A percentile compares a stretch with the other conserved stretches of the same genome.
Conservation (phyloP, 2,329 filamentous ascomycete species). For the Hymenoscyphus infarciens region DNA sequence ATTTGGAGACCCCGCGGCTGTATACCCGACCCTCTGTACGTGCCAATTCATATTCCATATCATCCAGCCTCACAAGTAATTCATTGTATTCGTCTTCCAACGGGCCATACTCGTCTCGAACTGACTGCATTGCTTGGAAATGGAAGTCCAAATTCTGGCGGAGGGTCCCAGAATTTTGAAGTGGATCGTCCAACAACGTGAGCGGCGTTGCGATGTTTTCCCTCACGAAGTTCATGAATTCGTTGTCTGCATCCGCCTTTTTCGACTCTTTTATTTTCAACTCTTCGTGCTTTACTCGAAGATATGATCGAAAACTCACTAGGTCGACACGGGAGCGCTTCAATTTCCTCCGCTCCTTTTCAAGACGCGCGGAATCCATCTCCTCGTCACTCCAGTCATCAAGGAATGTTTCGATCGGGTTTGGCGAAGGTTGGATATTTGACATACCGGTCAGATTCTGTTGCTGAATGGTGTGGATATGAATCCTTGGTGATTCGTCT, state of each 20-base stretch:
- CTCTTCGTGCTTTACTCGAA: neutral
- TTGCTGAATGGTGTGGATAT: no score
- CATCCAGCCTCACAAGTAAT: slow-evolving; percentile 16
- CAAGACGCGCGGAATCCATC: no score
- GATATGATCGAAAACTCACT: neutral
- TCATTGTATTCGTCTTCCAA: neutral
- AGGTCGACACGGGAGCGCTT: no score
- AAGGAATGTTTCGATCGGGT: no score
- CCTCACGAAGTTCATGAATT: neutral
- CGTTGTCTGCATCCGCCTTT: neutral
- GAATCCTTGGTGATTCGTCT: no score
- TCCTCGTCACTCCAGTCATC: no score
- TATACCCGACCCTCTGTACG: slow-evolving; percentile 16
- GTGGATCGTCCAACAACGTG: neutral
- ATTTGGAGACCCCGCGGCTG: neutral
- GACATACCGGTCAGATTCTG: no score
- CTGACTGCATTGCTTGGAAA: neutral
- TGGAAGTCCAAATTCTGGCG: neutral
- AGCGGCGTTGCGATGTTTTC: neutral
- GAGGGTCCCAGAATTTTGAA: neutral
- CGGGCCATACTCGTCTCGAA: neutral
- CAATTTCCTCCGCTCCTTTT: no score
- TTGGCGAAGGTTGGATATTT: no score
- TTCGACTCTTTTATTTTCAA: neutral
- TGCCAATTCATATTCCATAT: slow-evolving; percentile 17